phyloP scores from a whole-genome alignment of 139 green algal genomes.

The Chlamydomonas sp. region DNA sequence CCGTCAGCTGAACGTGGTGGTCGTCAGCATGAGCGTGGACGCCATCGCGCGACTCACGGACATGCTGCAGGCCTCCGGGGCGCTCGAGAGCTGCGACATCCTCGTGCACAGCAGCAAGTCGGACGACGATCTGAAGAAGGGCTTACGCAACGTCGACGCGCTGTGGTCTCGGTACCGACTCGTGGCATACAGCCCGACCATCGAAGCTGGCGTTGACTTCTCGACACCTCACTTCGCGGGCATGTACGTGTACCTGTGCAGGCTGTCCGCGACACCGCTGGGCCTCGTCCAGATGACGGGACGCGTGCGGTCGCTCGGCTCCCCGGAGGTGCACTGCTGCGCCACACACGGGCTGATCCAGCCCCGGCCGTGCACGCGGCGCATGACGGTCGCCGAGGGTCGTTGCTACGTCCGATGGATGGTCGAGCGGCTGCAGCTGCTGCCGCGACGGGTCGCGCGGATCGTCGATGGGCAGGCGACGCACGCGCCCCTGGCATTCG shows the following conservation, averaged over 20 bases:
- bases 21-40: not conserved
- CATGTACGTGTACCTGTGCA: not conserved
- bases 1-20: slow-evolving; percentile 13
- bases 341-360: too few species aligned
- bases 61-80: not conserved
- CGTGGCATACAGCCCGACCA: not conserved
- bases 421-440: not conserved
- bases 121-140: not conserved
- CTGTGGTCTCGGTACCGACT: not conserved
- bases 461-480: too few species aligned
- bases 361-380: not conserved
- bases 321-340: not conserved
- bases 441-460: too few species aligned
- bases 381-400: not conserved
- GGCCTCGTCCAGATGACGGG: not conserved
- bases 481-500: too few species aligned
- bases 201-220: slow-evolving; percentile 8
- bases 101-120: not conserved
- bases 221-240: not conserved
- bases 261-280: not conserved
- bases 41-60: too few species aligned
- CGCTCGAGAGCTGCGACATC: not conserved
- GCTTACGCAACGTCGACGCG: not conserved
- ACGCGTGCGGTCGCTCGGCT: not conserved
- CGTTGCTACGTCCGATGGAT: not conserved